phyloP scores from a whole-genome alignment of 2,329 filamentous ascomycete genomes.

The Trichoderma semiorbis region DNA sequence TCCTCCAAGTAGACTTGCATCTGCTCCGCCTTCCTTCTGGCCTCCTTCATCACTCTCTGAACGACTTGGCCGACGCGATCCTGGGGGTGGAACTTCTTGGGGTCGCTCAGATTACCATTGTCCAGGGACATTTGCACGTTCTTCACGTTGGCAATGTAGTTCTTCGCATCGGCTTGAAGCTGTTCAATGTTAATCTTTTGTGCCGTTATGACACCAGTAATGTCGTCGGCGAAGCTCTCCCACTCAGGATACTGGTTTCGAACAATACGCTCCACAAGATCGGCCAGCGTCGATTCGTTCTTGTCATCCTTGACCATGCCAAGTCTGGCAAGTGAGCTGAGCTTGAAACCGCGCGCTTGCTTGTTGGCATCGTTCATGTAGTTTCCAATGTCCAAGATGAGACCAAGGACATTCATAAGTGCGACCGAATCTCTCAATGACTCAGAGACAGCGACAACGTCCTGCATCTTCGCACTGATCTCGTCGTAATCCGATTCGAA shows the following conservation, averaged over 20 bases:
- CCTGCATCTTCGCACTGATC: constrained; percentile 76
- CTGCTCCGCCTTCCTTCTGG: constrained; percentile 90
- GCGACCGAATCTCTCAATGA: constrained; percentile 86
- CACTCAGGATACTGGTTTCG: constrained; percentile 95
- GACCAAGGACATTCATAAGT: constrained; percentile 90
- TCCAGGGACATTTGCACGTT: constrained; percentile 92
- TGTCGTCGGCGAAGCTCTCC: constrained; percentile 85
- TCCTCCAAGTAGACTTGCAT: constrained; percentile 91
- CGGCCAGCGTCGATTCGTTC: constrained; percentile 93
- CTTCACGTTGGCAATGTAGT: constrained; percentile 90
- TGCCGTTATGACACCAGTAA: constrained; percentile 68
- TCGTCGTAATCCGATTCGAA: constrained; percentile 91
- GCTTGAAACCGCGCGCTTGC: constrained; percentile 95
- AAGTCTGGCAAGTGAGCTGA: constrained; percentile 85
- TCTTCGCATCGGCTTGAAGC: constrained; percentile 79
- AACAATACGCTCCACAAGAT: constrained; percentile 93
- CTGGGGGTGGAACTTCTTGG: constrained; percentile 96
- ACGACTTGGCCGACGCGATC: constrained; percentile 91
- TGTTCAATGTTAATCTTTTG: constrained; percentile 97
- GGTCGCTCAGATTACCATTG: constrained; percentile 88
- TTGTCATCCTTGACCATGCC: constrained; percentile 99
- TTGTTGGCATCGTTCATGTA: constrained; percentile 99
- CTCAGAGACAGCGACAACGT: constrained; percentile 85
- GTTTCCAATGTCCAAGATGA: constrained; percentile 97
- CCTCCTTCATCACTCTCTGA: constrained; percentile 94